These are phyloP conservation scores for Aspergillus niger DNA, from an alignment of 2,329 filamentous ascomycete genomes.

Conservation along the genomic window DNA sequence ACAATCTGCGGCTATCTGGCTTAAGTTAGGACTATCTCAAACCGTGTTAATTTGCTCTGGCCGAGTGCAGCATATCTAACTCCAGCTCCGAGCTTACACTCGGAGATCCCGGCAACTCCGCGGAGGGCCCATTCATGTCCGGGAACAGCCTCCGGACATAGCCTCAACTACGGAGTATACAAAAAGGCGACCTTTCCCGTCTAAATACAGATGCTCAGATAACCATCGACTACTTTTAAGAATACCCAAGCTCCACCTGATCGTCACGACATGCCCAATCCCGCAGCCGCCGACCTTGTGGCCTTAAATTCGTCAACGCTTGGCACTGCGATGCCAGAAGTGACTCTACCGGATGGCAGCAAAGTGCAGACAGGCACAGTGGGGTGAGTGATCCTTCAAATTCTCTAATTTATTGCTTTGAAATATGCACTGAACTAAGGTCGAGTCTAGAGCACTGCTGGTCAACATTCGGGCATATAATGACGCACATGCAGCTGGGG, in stretches of 20 bases:
- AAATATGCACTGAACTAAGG: no score
- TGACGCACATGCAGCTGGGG: not conserved
- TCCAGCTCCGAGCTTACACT: not conserved
- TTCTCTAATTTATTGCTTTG: not conserved
- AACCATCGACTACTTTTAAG: not conserved
- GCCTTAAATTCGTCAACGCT: not conserved
- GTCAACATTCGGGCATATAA: not conserved
- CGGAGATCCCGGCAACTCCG: not conserved
- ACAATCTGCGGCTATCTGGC: not conserved
- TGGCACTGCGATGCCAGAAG: not conserved
- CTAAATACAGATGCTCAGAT: not conserved
- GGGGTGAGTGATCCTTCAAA: not conserved
- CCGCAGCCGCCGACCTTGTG: not conserved
- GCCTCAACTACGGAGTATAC: not conserved
- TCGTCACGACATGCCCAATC: not conserved
- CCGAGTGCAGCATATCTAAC: not conserved
- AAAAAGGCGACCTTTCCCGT: not conserved
- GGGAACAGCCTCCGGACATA: not conserved
- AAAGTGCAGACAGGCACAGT: slow-evolving; percentile 6
- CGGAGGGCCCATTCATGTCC: not conserved
- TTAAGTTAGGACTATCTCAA: not conserved
- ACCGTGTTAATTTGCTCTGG: not conserved
- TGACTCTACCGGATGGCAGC: slow-evolving; percentile 5
- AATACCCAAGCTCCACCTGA: not conserved
- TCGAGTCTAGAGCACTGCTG: not conserved